Evolutionary conservation across 2,329 filamentous ascomycete species (phyloP), one percentile per base, ranked within the genome.

Genomic region (Arthrobotrys pseudoclavata): DNA sequence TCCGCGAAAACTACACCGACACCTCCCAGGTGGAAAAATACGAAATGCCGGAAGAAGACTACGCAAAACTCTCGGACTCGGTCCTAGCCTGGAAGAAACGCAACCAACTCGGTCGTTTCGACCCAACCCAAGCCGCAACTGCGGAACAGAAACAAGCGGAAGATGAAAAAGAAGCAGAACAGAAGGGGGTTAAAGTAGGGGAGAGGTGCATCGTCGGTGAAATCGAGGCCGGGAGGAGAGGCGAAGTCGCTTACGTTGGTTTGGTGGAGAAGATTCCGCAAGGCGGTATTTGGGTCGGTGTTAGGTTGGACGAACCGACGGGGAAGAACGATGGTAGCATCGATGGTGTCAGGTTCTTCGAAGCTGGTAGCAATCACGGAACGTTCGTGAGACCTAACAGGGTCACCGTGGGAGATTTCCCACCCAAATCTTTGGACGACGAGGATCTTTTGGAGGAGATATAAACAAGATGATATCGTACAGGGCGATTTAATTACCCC

Each of bases 71-170:
- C 82, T 87, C 90, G 50, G 93, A 97, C 84, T 95, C 92, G 2
- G 96, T 99, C 13, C 88, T 97, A 24, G 92, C 94, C 4, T 98
- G 94, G 94, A 99, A 99, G 85, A 95, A 92, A 85, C 86, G 90
- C n/a, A 91, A 97, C 84, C 94, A 96, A 83, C 89, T 98, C n/a
- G 96, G 96, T 62, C 92, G 96, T 40, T 99, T 99, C 84, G 93
- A 98, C 83, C 96, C 96, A 12, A 87, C 91, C 81, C 93, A 94
- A 6, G 90, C 92, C 18, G 89, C 87, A 76, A 88, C 91, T 22
- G 91, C 94, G 83, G 87, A 92, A 82, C 88, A 92, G 79, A 92
- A 92, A 83, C 86, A 92, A 71, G 87, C 88, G 15, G 90, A 90
- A 45, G 87, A 91, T 48, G 87, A 90, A 80, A 88, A 88, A 69